Percentiles rank a stretch among this genome's conserved stretches.
These are phyloP conservation scores for Plectosphaerella plurivora DNA, from an alignment of 2,329 filamentous ascomycete genomes.

Conservation along the genomic window DNA sequence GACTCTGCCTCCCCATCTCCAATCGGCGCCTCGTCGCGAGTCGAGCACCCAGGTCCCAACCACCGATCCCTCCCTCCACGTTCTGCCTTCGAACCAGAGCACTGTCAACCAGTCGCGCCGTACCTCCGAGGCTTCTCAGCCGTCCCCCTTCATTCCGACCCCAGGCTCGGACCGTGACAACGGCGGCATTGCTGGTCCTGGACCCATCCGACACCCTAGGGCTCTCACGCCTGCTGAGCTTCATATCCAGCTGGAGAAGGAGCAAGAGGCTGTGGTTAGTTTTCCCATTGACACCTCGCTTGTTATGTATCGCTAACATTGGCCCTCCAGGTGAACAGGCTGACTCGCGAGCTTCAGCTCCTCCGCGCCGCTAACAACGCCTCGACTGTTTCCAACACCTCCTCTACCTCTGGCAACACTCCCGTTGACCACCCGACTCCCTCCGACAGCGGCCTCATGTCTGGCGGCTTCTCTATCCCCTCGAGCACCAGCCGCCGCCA, in stretches of 20 bases:
- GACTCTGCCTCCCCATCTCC: slow-evolving; percentile 42
- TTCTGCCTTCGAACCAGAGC: slow-evolving; percentile 53
- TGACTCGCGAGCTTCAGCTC: slow-evolving; percentile 81
- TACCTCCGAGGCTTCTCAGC: slow-evolving; percentile 24
- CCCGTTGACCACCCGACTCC: slow-evolving; percentile 34
- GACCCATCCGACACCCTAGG: slow-evolving; percentile 78
- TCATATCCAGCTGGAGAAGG: slow-evolving; percentile 85
- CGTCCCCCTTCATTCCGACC: slow-evolving; percentile 26
- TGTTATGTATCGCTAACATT: slow-evolving; percentile 5
- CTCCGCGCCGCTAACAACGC: slow-evolving; percentile 70
- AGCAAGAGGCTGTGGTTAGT: slow-evolving; percentile 87
- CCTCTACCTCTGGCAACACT: slow-evolving; percentile 53
- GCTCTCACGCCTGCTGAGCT: slow-evolving; percentile 86
- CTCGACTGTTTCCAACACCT: slow-evolving; percentile 62
- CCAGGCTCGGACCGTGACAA: slow-evolving; percentile 21
- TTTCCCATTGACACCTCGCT: neutral
- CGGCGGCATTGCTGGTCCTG: slow-evolving; percentile 53
- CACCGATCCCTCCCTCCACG: slow-evolving; percentile 42
- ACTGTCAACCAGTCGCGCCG: slow-evolving; percentile 34
- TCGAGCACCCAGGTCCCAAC: slow-evolving; percentile 40
- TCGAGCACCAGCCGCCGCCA: slow-evolving; percentile 45
- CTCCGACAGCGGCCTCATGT: slow-evolving; percentile 48
- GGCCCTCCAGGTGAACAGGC: slow-evolving; percentile 70
- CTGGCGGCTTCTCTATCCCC: slow-evolving; percentile 54
- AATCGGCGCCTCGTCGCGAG: slow-evolving; percentile 36